Conservation (phyloP, 2,329 filamentous ascomycete genomes). For the Malbranchea cinnamomea region DNA sequence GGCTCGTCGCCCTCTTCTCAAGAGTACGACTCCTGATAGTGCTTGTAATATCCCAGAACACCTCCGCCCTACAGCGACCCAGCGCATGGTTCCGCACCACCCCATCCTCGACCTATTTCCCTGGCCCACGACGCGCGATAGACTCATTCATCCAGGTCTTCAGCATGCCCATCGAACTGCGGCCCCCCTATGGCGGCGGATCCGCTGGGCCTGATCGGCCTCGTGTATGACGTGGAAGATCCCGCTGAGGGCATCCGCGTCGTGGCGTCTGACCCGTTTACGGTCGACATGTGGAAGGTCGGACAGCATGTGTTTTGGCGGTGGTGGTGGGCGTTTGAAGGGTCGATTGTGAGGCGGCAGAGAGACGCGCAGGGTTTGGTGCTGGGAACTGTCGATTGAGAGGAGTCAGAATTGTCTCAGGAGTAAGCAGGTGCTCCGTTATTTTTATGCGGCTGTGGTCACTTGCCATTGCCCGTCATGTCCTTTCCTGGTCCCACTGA, state of each 20-base stretch:
- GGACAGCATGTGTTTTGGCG: conserved; percentile 42
- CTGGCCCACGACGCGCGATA: conserved; percentile 41
- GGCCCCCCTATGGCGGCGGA: conserved; percentile 35
- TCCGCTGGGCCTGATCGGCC: conserved; percentile 34
- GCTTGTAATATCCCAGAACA: conserved; percentile 27
- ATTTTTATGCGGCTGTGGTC: no score
- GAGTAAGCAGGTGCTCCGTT: no score
- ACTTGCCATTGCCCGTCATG: no score
- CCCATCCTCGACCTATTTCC: conserved; percentile 43
- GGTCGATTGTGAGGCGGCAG: conserved; percentile 33
- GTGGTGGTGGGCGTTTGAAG: conserved; percentile 48
- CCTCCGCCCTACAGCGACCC: conserved; percentile 37
- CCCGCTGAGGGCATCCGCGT: conserved; percentile 37
- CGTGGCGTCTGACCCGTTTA: conserved; percentile 36
- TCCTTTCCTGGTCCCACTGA: no score
- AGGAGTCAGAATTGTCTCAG: no score
- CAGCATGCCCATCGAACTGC: conserved; percentile 32
- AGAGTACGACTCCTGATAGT: conserved; percentile 14
- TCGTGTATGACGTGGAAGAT: conserved; percentile 45
- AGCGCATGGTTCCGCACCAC: conserved; percentile 39
- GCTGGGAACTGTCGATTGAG: conserved; percentile 8
- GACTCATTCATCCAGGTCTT: conserved; percentile 39
- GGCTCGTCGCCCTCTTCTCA: neutral
- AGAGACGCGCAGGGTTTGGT: conserved; percentile 26
- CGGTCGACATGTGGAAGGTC: conserved; percentile 39